Evolutionary conservation across 352 stramenopile species (phyloP).

Genomic region (Globisporangium carolinianum): DNA sequence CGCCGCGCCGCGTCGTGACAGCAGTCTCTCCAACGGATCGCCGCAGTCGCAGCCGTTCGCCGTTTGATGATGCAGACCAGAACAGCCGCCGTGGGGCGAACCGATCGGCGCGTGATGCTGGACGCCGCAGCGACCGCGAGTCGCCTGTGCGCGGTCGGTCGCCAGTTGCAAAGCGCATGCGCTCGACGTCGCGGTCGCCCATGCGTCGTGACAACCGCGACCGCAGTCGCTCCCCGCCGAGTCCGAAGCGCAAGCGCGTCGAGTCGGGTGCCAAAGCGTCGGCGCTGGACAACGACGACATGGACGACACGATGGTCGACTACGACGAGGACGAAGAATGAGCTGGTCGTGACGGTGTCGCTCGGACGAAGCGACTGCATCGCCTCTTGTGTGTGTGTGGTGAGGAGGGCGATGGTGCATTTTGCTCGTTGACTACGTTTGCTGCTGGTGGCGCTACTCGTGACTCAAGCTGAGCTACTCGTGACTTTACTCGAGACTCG

Average conservation of each 20-base stretch:
- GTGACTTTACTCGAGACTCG: too few species aligned
- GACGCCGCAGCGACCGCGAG: not conserved
- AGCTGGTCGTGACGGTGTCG: conserved; percentile 2
- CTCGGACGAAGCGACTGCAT: not conserved
- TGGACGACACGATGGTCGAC: conserved; percentile 77
- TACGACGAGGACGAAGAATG: conserved; percentile 78
- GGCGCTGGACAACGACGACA: conserved; percentile 22
- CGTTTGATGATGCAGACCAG: not conserved
- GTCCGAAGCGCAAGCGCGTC: conserved; percentile 5
- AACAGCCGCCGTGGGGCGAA: not conserved
- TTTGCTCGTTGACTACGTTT: too few species aligned
- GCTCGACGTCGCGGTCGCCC: conserved; percentile 34
- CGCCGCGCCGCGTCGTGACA: not conserved
- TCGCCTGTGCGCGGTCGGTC: not conserved
- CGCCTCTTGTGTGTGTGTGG: conserved; percentile 10
- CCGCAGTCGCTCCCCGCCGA: not conserved
- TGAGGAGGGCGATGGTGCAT: too few species aligned
- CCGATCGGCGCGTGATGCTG: too few species aligned
- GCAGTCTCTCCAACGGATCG: too few species aligned
- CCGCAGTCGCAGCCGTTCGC: not conserved
- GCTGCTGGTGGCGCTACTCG: too few species aligned
- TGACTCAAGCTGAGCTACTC: too few species aligned
- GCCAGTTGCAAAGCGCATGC: conserved; percentile 12
- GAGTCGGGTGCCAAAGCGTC: not conserved
- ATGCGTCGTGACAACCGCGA: conserved; percentile 11